Evolutionary conservation across 2,329 filamentous ascomycete genomes (phyloP).

Genomic region (Hyphodiscus sp.): DNA sequence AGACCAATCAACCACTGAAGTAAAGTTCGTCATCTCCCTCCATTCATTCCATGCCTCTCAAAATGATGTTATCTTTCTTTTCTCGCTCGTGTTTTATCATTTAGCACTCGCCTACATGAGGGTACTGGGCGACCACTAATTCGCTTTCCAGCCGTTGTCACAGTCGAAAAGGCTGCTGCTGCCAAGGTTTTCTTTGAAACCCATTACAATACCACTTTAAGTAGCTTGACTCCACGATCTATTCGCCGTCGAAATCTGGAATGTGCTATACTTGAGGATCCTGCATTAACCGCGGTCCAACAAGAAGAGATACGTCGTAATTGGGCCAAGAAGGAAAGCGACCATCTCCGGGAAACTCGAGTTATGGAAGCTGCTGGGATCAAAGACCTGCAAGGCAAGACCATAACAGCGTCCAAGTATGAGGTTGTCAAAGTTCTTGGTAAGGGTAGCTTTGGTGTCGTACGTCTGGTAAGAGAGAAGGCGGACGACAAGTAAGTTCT

Average conservation of each 20-base stretch:
- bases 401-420: neutral
- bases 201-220: conserved; percentile 65
- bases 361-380: conserved; percentile 57
- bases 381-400: conserved; percentile 13
- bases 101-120: too few species aligned
- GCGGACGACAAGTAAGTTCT: conserved; percentile 16
- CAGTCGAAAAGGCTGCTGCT: conserved; percentile 71
- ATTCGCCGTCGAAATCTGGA: conserved; percentile 58
- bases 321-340: conserved; percentile 63
- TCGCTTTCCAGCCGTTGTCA: conserved; percentile 34
- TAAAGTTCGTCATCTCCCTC: too few species aligned
- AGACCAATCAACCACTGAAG: too few species aligned
- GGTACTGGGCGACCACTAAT: neutral
- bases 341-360: conserved; percentile 68
- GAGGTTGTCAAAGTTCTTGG: conserved; percentile 59
- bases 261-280: conserved; percentile 49
- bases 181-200: conserved; percentile 85
- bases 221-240: conserved; percentile 49
- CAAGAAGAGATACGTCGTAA: conserved; percentile 44
- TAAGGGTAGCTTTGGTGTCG: conserved; percentile 91
- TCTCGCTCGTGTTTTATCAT: too few species aligned
- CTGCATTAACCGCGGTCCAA: conserved; percentile 38
- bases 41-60: too few species aligned
- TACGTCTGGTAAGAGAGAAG: conserved; percentile 73
- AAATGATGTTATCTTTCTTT: too few species aligned